phyloP scores from a whole-genome alignment of 768 basidiomycete genomes.

The Tylopilus intermedius region DNA sequence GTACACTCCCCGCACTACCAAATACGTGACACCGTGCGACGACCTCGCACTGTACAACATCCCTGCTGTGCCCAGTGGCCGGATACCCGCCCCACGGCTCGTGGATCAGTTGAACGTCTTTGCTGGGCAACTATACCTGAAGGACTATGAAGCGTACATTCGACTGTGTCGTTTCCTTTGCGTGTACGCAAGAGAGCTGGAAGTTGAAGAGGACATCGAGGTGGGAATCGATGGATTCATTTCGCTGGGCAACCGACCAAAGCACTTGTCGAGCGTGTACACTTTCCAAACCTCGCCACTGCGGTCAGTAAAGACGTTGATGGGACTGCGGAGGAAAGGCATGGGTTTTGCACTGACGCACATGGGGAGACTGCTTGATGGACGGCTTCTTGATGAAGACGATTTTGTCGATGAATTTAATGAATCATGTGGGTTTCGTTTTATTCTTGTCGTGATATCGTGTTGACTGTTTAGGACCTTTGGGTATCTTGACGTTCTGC shows the following conservation, averaged over 20 bases:
- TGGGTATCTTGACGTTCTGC: no score
- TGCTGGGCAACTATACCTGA: background rate
- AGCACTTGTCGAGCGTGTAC: background rate
- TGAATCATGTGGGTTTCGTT: no score
- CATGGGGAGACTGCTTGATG: constrained; percentile 37
- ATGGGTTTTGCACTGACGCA: constrained; percentile 30
- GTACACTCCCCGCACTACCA: no score
- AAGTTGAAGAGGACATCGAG: constrained; percentile 1
- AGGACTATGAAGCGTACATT: constrained; percentile 6
- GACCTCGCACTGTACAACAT: constrained; percentile 16
- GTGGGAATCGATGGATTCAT: constrained; percentile 22
- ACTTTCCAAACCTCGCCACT: constrained; percentile 36
- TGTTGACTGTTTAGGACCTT: no score
- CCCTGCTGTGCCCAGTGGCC: background rate
- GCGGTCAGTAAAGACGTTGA: constrained; percentile 16
- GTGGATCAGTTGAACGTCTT: constrained; percentile 29
- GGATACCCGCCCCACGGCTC: background rate
- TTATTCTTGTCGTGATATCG: no score
- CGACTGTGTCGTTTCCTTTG: constrained; percentile 27
- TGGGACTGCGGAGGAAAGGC: constrained; percentile 19
- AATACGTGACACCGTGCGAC: constrained; percentile 29
- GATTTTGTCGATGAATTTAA: constrained; percentile 8
- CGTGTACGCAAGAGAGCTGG: constrained; percentile 18
- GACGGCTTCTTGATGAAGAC: constrained; percentile 15
- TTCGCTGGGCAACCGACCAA: constrained; percentile 10